Conservation (phyloP, 768 basidiomycete species). For the Pleurotus platypus region DNA sequence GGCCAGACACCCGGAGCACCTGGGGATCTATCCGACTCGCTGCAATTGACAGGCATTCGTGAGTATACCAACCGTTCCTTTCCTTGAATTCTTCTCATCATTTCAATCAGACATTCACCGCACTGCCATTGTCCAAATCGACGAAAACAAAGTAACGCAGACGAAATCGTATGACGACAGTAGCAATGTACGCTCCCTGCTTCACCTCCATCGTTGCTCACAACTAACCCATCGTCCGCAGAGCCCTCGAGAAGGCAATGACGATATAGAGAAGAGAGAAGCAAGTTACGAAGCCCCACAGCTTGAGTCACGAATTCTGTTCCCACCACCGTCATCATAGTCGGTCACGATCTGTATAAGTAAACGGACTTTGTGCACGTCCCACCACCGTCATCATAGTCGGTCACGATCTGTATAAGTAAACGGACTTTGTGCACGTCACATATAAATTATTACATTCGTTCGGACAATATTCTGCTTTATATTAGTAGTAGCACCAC, state of each 20-base stretch:
- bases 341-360: neutral
- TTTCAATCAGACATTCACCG: conserved; percentile 1
- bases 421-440: neutral
- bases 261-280: conserved; percentile 3
- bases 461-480: neutral
- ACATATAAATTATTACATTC: conserved; percentile 3
- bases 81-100: neutral
- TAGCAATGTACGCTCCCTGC: neutral
- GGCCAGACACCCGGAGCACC: neutral
- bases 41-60: conserved; percentile 6
- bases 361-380: neutral
- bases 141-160: neutral
- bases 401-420: neutral
- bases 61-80: neutral
- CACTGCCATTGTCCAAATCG: conserved; percentile 3
- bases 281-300: conserved; percentile 4
- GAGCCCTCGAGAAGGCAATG: neutral
- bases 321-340: conserved; percentile 1
- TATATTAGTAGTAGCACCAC: neutral
- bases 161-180: conserved; percentile 1
- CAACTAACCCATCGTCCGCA: neutral
- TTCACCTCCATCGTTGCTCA: neutral
- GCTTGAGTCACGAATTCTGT: conserved; percentile 5
- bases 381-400: neutral
- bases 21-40: conserved; percentile 4